Base-by-base conservation (phyloP, 257 asterid species). In the Solanum tacnaense region DNA sequence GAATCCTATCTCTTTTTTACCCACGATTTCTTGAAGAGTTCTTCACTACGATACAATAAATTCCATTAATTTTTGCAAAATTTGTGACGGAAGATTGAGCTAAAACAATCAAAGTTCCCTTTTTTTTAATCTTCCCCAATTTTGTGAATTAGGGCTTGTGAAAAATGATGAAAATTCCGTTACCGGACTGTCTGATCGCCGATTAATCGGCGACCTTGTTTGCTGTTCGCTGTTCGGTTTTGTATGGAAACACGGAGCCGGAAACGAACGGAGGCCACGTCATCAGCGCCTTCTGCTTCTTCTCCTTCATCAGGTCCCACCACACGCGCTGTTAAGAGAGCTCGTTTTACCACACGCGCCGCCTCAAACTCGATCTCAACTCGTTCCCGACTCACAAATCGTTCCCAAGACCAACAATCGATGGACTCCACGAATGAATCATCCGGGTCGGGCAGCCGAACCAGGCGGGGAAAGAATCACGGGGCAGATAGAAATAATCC, bases 171-270 rank as follows among this genome's bases (percentile, higher is more conserved):
- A 87, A 38, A 87, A 91, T 76, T 86, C 60, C 88, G 85, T 93
- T 91, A 92, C 95, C 92, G 88, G 34, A 38, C 85, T 85, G 89
- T 83, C 87, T 90, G 91, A 94, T 97, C 98, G 98, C 99, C 98
- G 98, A 94, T 91, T 95, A 89, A 91, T 95, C 98, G 99, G 99
- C 99, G 99, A 94, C 88, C 86, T 84, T 92, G 76, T 93, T 70
- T 68, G 73, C 91, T 86, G 90, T 89, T 70, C 46, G 85, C 91
- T 86, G 90, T 90, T 91, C 86, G 96, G 76, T 91, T 92, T 97
- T 97, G 98, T 96, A 97, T 96, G 99, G 99, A 97, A 96, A 95
- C 99, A 92, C 98, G 99, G 88, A 94, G 98, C 95, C 98, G 98
- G 91, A 97, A 97, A 98, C 98, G 98, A 94, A 98, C 96, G 97